Evolutionary conservation across 352 stramenopile genomes (phyloP).

Genomic region (Nothophytophthora sp.): DNA sequence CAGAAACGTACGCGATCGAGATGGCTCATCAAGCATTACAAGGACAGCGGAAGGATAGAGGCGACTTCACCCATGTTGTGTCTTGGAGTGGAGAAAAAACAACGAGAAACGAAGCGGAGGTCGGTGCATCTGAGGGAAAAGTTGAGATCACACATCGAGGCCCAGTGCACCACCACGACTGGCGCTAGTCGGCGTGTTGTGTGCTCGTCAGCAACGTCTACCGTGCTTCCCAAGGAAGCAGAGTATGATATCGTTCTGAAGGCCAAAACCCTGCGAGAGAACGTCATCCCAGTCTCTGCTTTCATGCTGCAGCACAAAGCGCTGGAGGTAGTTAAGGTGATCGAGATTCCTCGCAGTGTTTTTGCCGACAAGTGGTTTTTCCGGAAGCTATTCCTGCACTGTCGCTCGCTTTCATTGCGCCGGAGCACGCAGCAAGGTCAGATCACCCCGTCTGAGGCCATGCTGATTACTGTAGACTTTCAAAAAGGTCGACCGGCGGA

Average conservation of each 20-base stretch:
- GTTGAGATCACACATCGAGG: not conserved
- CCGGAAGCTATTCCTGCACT: constrained; percentile 7
- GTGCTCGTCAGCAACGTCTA: constrained; percentile 1
- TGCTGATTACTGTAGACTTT: not conserved
- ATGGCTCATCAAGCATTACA: not conserved
- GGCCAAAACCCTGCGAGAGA: constrained; percentile 13
- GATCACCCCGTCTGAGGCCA: not conserved
- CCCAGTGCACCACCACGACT: not conserved
- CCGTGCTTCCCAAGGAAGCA: constrained; percentile 9
- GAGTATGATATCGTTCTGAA: constrained; percentile 23
- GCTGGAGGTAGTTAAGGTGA: constrained; percentile 6
- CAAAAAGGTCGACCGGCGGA: not conserved
- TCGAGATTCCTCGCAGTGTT: not conserved
- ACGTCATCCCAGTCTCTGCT: constrained; percentile 25
- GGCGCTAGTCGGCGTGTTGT: not conserved
- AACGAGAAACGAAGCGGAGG: not conserved
- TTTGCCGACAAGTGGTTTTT: constrained; percentile 10
- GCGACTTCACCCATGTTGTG: not conserved
- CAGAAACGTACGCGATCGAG: constrained; percentile 2
- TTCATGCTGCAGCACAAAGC: constrained; percentile 23
- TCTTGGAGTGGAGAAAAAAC: not conserved
- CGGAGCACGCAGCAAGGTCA: constrained; percentile 13
- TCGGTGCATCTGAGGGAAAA: not conserved
- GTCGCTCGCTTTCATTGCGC: constrained; percentile 14
- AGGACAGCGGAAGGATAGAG: not conserved